Base-by-base conservation (phyloP, 1,139 yeast species). In the Debaryomyces udenii region DNA sequence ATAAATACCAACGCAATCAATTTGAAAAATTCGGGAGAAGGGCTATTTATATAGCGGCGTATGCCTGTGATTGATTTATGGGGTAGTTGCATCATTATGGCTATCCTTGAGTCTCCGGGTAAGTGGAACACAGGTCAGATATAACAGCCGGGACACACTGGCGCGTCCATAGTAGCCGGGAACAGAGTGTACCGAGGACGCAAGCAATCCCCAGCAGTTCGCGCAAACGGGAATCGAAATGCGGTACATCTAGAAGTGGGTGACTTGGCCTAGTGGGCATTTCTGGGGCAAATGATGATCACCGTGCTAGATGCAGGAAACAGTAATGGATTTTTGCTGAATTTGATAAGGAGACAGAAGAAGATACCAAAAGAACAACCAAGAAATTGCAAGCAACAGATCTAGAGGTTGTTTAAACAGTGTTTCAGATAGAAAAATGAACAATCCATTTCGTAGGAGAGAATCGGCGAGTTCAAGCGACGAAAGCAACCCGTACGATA, bases 401-500 rank as follows among this genome's bases (percentile, higher is more conserved):
- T n/a, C n/a, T n/a, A n/a, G n/a, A n/a, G n/a, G n/a, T n/a, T n/a
- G n/a, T n/a, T n/a, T n/a, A n/a, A n/a, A n/a, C n/a, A n/a, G n/a
- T n/a, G n/a, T n/a, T n/a, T n/a, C n/a, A n/a, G n/a, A n/a, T n/a
- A n/a, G n/a, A n/a, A n/a, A n/a, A n/a, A 48, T 45, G 46, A 35
- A 35, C 10, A 40, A 42, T 18, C 31, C 35, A 37, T 40, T 37
- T 14, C 39, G 24, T 24, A 36, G 62, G 39, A 57, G 71, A 35
- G 56, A 66, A 2, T 68, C 76, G 2, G 50, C 66, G 2, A 26
- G 6, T 22, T 54, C 64, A n/a, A 50, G 56, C 23, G 70, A 64
- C 26, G 81, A 74, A 9, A 64, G 66, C 33, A 86, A 82, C 56
- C 94, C 94, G 0, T 83, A 71, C 50, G 84, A 84, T 13, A 65